Conservation (phyloP, 2,329 filamentous ascomycete genomes). For the Alternaria atra region DNA sequence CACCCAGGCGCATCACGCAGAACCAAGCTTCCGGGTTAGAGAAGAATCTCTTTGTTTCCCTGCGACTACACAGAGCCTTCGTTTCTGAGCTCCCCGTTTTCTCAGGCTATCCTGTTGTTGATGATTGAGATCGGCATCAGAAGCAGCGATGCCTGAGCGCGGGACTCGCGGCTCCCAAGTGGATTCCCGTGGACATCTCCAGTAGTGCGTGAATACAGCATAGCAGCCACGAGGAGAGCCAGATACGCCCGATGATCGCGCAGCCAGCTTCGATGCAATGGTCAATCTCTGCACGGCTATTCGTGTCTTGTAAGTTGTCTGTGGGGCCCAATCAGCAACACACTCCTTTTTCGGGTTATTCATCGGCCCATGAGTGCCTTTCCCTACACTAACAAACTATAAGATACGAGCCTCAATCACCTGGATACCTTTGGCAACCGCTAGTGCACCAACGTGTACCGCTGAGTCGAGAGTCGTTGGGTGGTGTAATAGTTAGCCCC, state of each 20-base stretch:
- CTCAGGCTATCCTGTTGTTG: not conserved
- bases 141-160: not conserved
- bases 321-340: not conserved
- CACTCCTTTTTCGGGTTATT: not conserved
- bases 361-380: not conserved
- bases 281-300: not conserved
- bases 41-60: not conserved
- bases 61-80: not conserved
- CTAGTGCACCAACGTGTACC: not conserved
- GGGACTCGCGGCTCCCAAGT: not conserved
- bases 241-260: not conserved
- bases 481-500: not conserved
- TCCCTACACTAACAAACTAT: not conserved
- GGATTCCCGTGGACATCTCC: not conserved
- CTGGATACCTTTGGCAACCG: not conserved
- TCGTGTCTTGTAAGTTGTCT: not conserved
- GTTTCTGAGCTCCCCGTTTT: not conserved
- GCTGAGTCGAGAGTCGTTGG: not conserved
- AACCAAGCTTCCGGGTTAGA: not conserved
- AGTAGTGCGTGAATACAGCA: not conserved
- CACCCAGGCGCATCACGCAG: not conserved
- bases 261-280: not conserved
- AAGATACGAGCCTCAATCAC: too few species aligned
- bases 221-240: not conserved
- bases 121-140: slow-evolving; percentile 1